phyloP scores from a whole-genome alignment of 2,329 filamentous ascomycete genomes.

The Chrysoporthe cubensis region DNA sequence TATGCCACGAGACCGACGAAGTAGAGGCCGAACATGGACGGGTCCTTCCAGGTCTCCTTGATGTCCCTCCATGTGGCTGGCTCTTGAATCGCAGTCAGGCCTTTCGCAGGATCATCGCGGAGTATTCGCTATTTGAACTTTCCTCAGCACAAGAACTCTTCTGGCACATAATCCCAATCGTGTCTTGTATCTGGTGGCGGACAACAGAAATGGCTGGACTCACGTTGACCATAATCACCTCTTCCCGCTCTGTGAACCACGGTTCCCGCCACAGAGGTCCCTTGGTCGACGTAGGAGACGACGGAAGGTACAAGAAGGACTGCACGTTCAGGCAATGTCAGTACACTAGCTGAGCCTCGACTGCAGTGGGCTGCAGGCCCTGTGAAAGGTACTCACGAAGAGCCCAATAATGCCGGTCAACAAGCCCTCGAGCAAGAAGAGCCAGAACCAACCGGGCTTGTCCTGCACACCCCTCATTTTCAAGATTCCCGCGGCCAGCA shows the following conservation, averaged over 20 bases:
- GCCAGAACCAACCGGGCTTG: slow-evolving; percentile 59
- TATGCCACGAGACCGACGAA: slow-evolving; percentile 53
- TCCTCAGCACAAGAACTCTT: not conserved
- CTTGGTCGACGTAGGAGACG: slow-evolving; percentile 68
- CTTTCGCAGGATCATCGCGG: slow-evolving; percentile 59
- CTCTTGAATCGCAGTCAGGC: slow-evolving; percentile 50
- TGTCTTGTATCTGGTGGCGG: not conserved
- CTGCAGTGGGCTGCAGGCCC: not conserved
- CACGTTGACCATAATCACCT: slow-evolving; percentile 70
- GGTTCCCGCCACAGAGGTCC: slow-evolving; percentile 63
- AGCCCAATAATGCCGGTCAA: slow-evolving; percentile 57
- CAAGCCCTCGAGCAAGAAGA: slow-evolving; percentile 47
- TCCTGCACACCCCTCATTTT: slow-evolving; percentile 54
- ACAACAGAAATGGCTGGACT: slow-evolving; percentile 1
- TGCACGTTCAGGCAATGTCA: slow-evolving; percentile 15
- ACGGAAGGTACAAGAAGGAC: slow-evolving; percentile 63
- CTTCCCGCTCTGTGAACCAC: slow-evolving; percentile 70
- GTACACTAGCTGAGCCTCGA: not conserved
- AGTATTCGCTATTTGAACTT: slow-evolving; percentile 45
- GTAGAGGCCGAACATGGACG: slow-evolving; percentile 54
- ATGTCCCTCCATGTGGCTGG: slow-evolving; percentile 48
- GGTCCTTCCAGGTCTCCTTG: slow-evolving; percentile 48
- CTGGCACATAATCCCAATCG: too few species aligned
- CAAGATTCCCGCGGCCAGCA: slow-evolving; percentile 50
- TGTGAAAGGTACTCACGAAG: slow-evolving; percentile 35